Percentiles rank a stretch among this genome's conserved stretches.
These are phyloP conservation scores for Amanita molliuscula DNA, from an alignment of 768 basidiomycete genomes.

Conservation along the genomic window DNA sequence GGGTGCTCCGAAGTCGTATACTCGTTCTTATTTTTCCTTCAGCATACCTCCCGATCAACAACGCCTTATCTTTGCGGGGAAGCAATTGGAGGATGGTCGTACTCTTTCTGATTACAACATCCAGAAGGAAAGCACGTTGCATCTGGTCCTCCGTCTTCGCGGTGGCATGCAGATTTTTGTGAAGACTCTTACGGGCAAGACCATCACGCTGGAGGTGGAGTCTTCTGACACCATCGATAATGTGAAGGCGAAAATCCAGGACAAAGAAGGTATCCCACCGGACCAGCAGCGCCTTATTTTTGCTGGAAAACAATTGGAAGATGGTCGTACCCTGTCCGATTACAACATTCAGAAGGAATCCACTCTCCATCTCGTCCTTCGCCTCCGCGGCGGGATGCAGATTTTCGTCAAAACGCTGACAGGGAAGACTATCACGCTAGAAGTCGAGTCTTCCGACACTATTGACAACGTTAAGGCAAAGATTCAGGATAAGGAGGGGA, in stretches of 20 bases:
- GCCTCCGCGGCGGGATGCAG: constrained; percentile 54
- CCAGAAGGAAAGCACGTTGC: constrained; percentile 52
- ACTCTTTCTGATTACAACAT: constrained; percentile 64
- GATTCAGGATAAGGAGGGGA: constrained; percentile 78
- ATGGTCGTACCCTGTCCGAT: constrained; percentile 65
- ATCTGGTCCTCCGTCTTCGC: constrained; percentile 39
- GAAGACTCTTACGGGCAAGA: constrained; percentile 85
- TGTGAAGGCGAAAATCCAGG: constrained; percentile 77
- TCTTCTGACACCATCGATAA: constrained; percentile 71
- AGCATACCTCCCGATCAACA: constrained; percentile 75
- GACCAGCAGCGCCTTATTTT: constrained; percentile 77
- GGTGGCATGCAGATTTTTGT: constrained; percentile 78
- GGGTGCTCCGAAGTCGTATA: background rate
- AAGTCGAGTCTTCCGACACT: constrained; percentile 71
- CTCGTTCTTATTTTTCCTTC: constrained; percentile 9
- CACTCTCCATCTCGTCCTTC: constrained; percentile 46
- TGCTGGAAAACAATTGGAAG: constrained; percentile 78
- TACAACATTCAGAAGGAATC: constrained; percentile 63
- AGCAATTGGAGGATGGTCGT: constrained; percentile 78
- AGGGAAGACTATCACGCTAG: constrained; percentile 83
- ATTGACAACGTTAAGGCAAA: constrained; percentile 76
- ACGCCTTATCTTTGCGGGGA: constrained; percentile 72
- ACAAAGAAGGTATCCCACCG: constrained; percentile 76
- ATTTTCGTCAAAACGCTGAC: constrained; percentile 86
- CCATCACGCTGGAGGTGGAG: constrained; percentile 82